A percentile compares a stretch with the other conserved stretches of the same genome.
phyloP scores from a whole-genome alignment of 2,329 filamentous ascomycete species.

The Epichloe glyceriae region DNA sequence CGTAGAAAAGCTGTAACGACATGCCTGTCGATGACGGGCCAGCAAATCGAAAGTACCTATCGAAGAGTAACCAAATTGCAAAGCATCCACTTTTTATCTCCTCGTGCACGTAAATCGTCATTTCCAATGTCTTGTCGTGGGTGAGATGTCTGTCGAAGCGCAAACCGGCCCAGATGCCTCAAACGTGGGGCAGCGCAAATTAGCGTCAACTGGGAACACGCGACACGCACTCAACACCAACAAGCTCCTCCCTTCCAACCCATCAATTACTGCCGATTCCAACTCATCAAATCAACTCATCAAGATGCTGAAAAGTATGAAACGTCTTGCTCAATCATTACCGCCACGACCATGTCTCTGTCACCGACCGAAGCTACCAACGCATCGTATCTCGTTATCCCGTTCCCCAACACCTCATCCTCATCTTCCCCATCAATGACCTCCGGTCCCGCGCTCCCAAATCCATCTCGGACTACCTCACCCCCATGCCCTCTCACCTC shows the following conservation, averaged over 20 bases:
- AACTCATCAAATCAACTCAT: background rate
- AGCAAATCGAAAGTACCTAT: too few species aligned
- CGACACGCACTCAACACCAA: background rate
- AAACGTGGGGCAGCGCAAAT: background rate
- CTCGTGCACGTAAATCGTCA: too few species aligned
- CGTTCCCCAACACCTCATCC: background rate
- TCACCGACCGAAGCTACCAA: background rate
- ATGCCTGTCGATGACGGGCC: too few species aligned
- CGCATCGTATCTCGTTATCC: background rate
- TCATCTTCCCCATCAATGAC: background rate
- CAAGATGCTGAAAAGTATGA: background rate
- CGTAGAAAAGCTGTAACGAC: too few species aligned
- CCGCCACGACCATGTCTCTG: background rate
- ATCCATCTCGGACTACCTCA: slow-evolving; percentile 31
- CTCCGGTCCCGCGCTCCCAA: slow-evolving; percentile 12
- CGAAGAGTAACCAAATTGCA: too few species aligned
- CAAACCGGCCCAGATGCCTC: too few species aligned
- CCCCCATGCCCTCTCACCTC: slow-evolving; percentile 50
- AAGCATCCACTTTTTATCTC: too few species aligned
- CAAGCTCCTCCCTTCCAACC: background rate
- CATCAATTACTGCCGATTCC: background rate
- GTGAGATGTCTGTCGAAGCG: too few species aligned
- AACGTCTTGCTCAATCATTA: background rate
- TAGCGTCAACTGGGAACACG: too few species aligned
- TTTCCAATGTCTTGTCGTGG: too few species aligned